A percentile compares a stretch with the other conserved stretches of the same genome.
Evolutionary conservation across 1,284 basidiomycete species (phyloP).

Genomic region (Chondrostereum purpureum): DNA sequence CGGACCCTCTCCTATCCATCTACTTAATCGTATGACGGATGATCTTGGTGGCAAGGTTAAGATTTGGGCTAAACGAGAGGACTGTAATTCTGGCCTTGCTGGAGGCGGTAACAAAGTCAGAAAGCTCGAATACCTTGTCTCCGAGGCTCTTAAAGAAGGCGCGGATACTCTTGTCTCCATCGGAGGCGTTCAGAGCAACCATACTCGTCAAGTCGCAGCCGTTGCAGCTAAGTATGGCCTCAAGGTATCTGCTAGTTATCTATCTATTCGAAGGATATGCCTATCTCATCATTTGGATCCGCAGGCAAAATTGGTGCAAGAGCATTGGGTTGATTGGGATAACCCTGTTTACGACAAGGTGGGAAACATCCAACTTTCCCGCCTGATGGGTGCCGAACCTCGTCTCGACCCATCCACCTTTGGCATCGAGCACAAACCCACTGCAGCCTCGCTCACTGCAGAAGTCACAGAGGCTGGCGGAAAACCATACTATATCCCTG

Average conservation of each 20-base stretch:
- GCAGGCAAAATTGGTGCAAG: conserved; percentile 20
- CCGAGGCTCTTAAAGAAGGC: conserved; percentile 17
- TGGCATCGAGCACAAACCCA: conserved; percentile 21
- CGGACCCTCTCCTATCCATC: conserved; percentile 12
- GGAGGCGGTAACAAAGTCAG: conserved; percentile 21
- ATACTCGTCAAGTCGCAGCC: conserved; percentile 22
- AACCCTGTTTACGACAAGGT: conserved; percentile 19
- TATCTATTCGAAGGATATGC: neutral
- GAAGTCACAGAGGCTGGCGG: conserved; percentile 17
- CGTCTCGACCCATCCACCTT: conserved; percentile 18
- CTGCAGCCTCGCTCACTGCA: conserved; percentile 14
- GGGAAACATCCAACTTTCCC: conserved; percentile 20
- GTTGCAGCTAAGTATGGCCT: conserved; percentile 20
- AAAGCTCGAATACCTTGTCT: conserved; percentile 21
- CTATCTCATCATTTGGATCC: neutral
- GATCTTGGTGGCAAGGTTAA: conserved; percentile 14
- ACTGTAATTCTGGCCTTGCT: conserved; percentile 21
- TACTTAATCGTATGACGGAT: conserved; percentile 11
- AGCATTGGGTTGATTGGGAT: conserved; percentile 20
- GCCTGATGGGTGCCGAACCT: conserved; percentile 21
- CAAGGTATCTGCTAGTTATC: conserved; percentile 13
- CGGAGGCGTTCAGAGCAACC: conserved; percentile 22
- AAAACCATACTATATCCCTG: conserved; percentile 22
- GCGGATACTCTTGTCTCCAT: conserved; percentile 20
- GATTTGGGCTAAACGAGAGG: conserved; percentile 22